phyloP scores from a whole-genome alignment of 2,329 filamentous ascomycete genomes.

The Zasmidium cellare region DNA sequence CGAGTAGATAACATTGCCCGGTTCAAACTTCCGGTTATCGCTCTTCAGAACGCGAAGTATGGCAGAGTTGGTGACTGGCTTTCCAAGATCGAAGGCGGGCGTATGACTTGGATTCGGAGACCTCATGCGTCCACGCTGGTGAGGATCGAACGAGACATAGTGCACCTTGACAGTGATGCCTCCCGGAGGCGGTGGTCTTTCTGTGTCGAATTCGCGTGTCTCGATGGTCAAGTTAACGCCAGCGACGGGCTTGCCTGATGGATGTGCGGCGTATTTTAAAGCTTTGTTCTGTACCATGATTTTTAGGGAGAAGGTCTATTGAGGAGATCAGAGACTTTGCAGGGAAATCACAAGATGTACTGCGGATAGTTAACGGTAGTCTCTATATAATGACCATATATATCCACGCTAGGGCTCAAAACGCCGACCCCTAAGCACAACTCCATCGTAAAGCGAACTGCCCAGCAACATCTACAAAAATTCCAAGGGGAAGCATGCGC shows the following conservation, averaged over 20 bases:
- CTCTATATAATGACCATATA: too few relatives aligned
- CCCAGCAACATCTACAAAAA: too few relatives aligned
- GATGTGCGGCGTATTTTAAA: slow-evolving; percentile 70
- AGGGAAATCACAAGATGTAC: too few relatives aligned
- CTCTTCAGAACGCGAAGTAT: slow-evolving; percentile 72
- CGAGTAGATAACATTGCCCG: slow-evolving; percentile 66
- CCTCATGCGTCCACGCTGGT: slow-evolving; percentile 80
- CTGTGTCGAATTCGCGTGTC: slow-evolving; percentile 66
- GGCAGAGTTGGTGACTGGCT: slow-evolving; percentile 64
- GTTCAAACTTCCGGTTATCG: slow-evolving; percentile 61
- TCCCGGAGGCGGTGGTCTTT: slow-evolving; percentile 60
- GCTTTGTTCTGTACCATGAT: slow-evolving; percentile 70
- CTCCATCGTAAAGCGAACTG: too few relatives aligned
- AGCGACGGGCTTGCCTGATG: slow-evolving; percentile 64
- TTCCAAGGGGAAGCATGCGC: too few relatives aligned
- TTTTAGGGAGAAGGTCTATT: too few relatives aligned
- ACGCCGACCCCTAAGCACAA: too few relatives aligned
- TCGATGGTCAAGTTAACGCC: slow-evolving; percentile 72
- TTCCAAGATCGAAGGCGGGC: slow-evolving; percentile 61
- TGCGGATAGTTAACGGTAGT: too few relatives aligned
- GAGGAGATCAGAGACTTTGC: too few relatives aligned
- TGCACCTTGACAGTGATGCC: slow-evolving; percentile 70
- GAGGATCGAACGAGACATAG: slow-evolving; percentile 79
- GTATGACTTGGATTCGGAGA: slow-evolving; percentile 68
- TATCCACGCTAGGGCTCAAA: too few relatives aligned